These are phyloP conservation scores for Xylaria sp. DNA, from an alignment of 2,329 filamentous ascomycete species.

Conservation along the genomic window DNA sequence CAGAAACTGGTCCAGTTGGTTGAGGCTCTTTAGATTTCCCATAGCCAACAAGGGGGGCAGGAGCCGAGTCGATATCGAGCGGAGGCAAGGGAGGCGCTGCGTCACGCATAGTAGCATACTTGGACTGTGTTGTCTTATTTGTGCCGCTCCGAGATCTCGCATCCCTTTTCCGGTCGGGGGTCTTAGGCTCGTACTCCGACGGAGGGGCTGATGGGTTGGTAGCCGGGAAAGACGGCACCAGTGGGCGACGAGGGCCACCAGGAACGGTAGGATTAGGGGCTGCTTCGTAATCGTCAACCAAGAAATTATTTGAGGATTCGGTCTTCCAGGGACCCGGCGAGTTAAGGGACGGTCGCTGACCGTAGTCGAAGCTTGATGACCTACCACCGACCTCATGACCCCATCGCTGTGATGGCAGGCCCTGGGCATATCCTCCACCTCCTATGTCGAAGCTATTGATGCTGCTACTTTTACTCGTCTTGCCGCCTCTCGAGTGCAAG, in stretches of 20 bases:
- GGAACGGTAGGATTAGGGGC: constrained; percentile 89
- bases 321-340: constrained; percentile 56
- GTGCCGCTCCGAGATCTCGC: constrained; percentile 60
- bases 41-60: constrained; percentile 68
- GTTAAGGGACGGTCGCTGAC: constrained; percentile 56
- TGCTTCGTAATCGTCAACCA: constrained; percentile 75
- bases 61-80: constrained; percentile 60
- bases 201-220: constrained; percentile 53
- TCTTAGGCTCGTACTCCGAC: constrained; percentile 53
- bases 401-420: constrained; percentile 68
- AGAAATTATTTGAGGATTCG: constrained; percentile 62
- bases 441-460: constrained; percentile 70
- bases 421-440: constrained; percentile 69
- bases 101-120: constrained; percentile 44
- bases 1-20: constrained; percentile 56
- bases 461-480: constrained; percentile 78
- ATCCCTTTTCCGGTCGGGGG: constrained; percentile 61
- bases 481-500: constrained; percentile 67
- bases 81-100: constrained; percentile 50
- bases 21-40: constrained; percentile 66
- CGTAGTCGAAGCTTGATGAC: constrained; percentile 81
- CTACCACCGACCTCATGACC: constrained; percentile 64
- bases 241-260: constrained; percentile 73
- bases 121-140: constrained; percentile 48
- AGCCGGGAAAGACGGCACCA: constrained; percentile 53